phyloP scores from a whole-genome alignment of 1,284 basidiomycete genomes.

The Trichosporon faecale region DNA sequence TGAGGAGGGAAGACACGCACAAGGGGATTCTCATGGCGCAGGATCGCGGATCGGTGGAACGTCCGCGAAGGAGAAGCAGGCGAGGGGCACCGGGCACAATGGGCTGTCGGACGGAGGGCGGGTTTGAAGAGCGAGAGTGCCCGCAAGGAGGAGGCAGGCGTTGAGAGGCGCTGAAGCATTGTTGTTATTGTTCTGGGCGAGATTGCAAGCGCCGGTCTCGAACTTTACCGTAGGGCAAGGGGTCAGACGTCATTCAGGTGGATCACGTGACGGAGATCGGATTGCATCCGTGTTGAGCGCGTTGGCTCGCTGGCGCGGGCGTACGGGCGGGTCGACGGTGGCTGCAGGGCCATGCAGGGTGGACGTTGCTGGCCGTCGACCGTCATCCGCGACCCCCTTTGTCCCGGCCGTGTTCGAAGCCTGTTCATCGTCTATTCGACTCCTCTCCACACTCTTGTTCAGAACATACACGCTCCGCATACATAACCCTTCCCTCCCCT shows the following conservation, averaged over 20 bases:
- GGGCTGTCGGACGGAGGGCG: background rate
- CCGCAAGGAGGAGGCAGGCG: background rate
- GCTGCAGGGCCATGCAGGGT: no score
- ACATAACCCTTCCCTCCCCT: background rate
- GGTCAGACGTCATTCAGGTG: conserved; percentile 3
- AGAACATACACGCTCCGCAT: background rate
- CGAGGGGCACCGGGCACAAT: background rate
- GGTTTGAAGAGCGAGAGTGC: background rate
- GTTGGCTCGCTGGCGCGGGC: background rate
- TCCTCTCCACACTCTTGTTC: background rate
- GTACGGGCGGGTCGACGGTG: background rate
- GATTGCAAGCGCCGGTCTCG: background rate
- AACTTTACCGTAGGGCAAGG: background rate
- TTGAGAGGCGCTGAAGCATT: background rate
- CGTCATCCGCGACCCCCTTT: background rate
- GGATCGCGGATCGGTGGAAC: background rate
- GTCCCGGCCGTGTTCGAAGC: background rate
- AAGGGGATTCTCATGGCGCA: conserved; percentile 43
- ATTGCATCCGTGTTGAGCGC: background rate
- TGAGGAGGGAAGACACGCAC: conserved; percentile 21
- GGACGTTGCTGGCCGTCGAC: background rate
- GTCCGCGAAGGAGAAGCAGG: background rate
- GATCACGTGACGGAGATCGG: background rate
- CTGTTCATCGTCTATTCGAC: background rate
- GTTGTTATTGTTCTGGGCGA: background rate